Evolutionary conservation across 495 filamentous ascomycete genomes (phyloP).

Genomic region (Aspergillus cavernicola): DNA sequence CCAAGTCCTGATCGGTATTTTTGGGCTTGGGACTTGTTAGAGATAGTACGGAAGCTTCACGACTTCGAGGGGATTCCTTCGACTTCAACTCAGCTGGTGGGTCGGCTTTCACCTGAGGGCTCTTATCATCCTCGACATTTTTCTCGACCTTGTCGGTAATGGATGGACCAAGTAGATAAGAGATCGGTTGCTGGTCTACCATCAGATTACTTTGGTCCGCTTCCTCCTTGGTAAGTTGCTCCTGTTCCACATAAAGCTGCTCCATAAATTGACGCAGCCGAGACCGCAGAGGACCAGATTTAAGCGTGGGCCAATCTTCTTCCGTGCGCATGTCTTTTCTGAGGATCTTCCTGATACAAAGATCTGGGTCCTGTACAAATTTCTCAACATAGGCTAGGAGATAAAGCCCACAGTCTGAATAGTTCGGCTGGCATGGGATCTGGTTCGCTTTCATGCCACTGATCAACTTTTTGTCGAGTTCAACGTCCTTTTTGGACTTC

Average conservation of each 20-base stretch:
- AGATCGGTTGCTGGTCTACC: conserved; percentile 32
- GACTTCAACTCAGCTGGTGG: neutral
- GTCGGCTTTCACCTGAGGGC: neutral
- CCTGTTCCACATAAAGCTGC: conserved; percentile 45
- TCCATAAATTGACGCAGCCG: conserved; percentile 52
- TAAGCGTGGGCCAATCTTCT: conserved; percentile 53
- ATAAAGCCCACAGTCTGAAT: conserved; percentile 84
- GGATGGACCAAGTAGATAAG: conserved; percentile 30
- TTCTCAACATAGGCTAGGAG: conserved; percentile 77
- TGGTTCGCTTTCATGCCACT: conserved; percentile 64
- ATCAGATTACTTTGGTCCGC: conserved; percentile 17
- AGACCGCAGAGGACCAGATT: conserved; percentile 48
- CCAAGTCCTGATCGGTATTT: neutral
- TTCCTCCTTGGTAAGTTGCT: conserved; percentile 20
- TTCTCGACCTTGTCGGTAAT: neutral
- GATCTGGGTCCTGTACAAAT: conserved; percentile 67
- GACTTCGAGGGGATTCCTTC: neutral
- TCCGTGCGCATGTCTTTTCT: conserved; percentile 41
- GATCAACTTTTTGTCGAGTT: conserved; percentile 47
- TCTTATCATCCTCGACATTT: neutral
- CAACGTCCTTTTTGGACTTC: conserved; percentile 59
- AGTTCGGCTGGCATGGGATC: conserved; percentile 79
- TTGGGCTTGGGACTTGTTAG: neutral
- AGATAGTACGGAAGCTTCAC: neutral
- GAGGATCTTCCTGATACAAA: conserved; percentile 57